phyloP scores from a whole-genome alignment of 2,329 filamentous ascomycete species.

The Capronia coronata region DNA sequence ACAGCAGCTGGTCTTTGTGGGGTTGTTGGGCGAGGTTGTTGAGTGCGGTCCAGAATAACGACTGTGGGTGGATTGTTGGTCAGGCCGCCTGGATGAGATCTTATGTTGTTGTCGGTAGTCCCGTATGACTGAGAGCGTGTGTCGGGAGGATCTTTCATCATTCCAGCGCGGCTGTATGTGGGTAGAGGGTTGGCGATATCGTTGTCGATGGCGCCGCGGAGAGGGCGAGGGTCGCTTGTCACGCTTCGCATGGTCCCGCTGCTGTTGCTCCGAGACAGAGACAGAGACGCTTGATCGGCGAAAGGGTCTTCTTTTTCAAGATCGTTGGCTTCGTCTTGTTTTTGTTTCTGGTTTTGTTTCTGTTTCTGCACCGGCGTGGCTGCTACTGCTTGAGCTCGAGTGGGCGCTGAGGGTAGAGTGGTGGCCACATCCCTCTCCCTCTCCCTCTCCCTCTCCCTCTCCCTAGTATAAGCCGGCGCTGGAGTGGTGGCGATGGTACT shows the following conservation, averaged over 20 bases:
- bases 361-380: too few relatives aligned
- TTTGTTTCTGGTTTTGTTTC: too few relatives aligned
- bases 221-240: neutral
- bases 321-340: too few relatives aligned
- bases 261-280: slow-evolving; percentile 2
- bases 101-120: neutral
- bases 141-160: too few relatives aligned
- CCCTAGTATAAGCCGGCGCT: neutral
- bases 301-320: too few relatives aligned
- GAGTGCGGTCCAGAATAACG: neutral
- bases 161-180: neutral
- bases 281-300: slow-evolving; percentile 1
- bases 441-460: too few relatives aligned
- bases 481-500: neutral
- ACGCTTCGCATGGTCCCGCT: neutral
- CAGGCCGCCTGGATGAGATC: slow-evolving; percentile 11
- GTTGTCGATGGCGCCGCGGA: neutral
- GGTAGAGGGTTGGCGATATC: neutral
- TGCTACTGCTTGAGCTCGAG: neutral
- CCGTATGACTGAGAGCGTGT: too few relatives aligned
- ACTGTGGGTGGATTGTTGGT: slow-evolving; percentile 13
- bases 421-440: too few relatives aligned
- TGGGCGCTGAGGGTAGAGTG: neutral
- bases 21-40: neutral
- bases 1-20: neutral